Percentiles rank a stretch among this genome's conserved stretches.
These are phyloP conservation scores for Arachis monticola DNA, from an alignment of 331 rosid species.

Conservation along the genomic window DNA sequence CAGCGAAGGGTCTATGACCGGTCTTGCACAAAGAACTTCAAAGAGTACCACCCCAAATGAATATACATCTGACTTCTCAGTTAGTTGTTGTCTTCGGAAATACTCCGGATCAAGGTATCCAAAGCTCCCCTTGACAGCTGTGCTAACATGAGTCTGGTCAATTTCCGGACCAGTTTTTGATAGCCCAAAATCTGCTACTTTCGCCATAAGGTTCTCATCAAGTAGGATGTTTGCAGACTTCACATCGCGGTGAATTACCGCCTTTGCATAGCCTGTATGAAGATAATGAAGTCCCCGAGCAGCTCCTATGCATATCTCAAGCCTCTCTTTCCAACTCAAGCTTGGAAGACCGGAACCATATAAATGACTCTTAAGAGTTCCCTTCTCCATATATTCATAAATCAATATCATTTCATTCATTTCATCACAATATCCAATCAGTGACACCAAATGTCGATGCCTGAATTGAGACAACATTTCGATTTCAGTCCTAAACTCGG, in stretches of 20 bases:
- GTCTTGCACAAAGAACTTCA: constrained; percentile 86
- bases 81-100: constrained; percentile 82
- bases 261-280: constrained; percentile 81
- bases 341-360: constrained; percentile 73
- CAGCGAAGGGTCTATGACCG: constrained; percentile 84
- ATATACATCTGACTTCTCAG: constrained; percentile 88
- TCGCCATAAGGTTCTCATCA: constrained; percentile 91
- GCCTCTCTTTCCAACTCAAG: constrained; percentile 83
- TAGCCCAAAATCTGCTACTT: constrained; percentile 93
- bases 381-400: constrained; percentile 90
- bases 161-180: constrained; percentile 87
- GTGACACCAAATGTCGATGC: constrained; percentile 86
- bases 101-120: constrained; percentile 94
- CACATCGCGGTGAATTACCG: constrained; percentile 88
- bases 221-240: constrained; percentile 89
- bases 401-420: constrained; percentile 82
- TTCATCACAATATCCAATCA: constrained; percentile 91
- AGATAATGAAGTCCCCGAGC: constrained; percentile 95
- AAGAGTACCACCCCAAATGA: constrained; percentile 88
- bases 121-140: constrained; percentile 92
- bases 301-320: constrained; percentile 84
- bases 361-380: constrained; percentile 79
- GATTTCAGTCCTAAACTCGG: constrained; percentile 83
- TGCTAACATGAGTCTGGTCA: constrained; percentile 89
- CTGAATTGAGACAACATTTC: constrained; percentile 89